Base-by-base conservation (phyloP, 805 yeast species). In the Cyberlindnera japonica region DNA sequence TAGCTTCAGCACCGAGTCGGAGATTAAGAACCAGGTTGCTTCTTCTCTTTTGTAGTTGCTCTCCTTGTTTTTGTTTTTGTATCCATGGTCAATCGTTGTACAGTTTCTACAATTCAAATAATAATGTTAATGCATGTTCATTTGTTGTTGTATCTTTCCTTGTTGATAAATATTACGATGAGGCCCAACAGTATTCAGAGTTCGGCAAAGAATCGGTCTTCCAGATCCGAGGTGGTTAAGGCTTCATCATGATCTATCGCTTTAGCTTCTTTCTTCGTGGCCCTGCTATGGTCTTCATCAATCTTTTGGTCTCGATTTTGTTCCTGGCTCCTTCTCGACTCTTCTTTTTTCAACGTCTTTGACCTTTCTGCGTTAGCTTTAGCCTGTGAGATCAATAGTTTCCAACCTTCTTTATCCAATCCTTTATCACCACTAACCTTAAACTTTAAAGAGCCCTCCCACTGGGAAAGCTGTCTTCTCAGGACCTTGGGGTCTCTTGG, bases 401-500 rank as follows among this genome's bases (percentile, higher is more conserved):
- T 44, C 59, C 59, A 55, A 8, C 49, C 51, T 8, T 42, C 45
- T 16, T 36, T 41, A 35, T 46, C 53, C 34, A 49, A 27, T 36
- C 43, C 41, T 17, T 37, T 49, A 14, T 27, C 40, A 17, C 35
- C 32, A n/a, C 33, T 40, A 3, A 29, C 35, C 14, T 47, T 44
- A 12, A 44, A 41, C 21, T 43, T 42, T 15, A 52, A 24, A 6
- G 65, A 50, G 8, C 57, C 58, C 53, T 88, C 96, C 95, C 95
- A 84, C 51, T 78, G 77, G 17, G 63, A 58, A 27, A 90, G 66
- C 37, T 72, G 73, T 38, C 71, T 75, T 35, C 75, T 66, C 35
- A 90, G 59, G 5, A 75, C 73, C 27, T 66, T 62, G 17, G 77
- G 79, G 19, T 75, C 61, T 4, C 74, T 75, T 0, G 95, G 96